Base-by-base conservation (phyloP, 2,329 filamentous ascomycete species). In the Fusarium poae region DNA sequence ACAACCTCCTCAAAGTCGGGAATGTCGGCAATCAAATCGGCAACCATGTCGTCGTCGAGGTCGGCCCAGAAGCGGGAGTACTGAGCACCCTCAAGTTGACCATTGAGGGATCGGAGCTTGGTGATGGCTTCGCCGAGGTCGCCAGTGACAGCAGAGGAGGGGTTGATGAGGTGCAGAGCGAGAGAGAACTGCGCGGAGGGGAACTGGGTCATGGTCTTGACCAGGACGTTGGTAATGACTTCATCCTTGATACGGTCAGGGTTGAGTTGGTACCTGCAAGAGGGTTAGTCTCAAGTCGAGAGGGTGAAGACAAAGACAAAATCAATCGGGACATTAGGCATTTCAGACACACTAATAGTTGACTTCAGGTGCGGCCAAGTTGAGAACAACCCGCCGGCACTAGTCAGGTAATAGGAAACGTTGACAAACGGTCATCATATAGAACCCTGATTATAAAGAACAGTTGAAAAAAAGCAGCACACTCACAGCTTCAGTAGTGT, bases 361-460 rank as follows among this genome's bases (percentile, higher is more conserved):
- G 80, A 88, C 91, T 90, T 94, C 92, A 93, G 81, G 77, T 80
- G 81, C 76, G 77, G 77, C 51, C 67, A 70, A 65, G 67, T 57
- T 65, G 67, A 54, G 77, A 65, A 73, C 80, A 79, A 81, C 84
- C 84, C 84, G 83, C 82, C 80, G 34, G 78, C 83, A 79, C 81
- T 82, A 81, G 82, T 97, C 93, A 92, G 93, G 88, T 97, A 97
- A 97, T 97, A 97, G 93, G 92, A 97, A 97, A 97, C 93, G 93
- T 97, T 91, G 82, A 89, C 83, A 83, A 73, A 81, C 86, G 84
- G 80, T 73, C 72, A 87, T 93, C 92, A 94, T 97, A 92, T 86
- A 70, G 61, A 72, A 62, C 63, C 65, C 63, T 59, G 51, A 44
- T 40, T 30, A n/a, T 20, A 4, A 48, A 44, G 39, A 44, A 59